Conservation (phyloP, 768 basidiomycete species). For the Tulasnella calospora region DNA sequence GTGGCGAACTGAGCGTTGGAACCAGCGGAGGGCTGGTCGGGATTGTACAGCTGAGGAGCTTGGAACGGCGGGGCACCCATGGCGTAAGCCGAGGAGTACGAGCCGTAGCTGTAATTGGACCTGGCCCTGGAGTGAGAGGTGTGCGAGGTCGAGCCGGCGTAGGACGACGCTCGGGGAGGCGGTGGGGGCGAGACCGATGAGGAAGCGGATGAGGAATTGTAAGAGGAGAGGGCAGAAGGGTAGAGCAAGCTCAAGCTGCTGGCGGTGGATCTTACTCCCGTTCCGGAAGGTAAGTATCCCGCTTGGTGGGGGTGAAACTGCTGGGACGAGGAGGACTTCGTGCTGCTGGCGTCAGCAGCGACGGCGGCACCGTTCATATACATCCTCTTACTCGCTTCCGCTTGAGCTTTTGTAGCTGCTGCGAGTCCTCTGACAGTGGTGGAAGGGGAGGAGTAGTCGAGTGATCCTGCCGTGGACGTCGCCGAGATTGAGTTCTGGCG, state of each 20-base stretch:
- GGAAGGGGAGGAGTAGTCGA: constrained; percentile 5
- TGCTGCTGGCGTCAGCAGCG: constrained; percentile 3
- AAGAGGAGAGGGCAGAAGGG: not conserved
- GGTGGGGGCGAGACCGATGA: not conserved
- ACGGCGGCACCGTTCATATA: constrained; percentile 21
- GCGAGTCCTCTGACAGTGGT: constrained; percentile 20
- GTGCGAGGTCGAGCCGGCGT: constrained; percentile 7
- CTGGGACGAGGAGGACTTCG: not conserved
- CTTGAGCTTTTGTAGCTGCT: constrained; percentile 15
- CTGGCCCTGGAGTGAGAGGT: not conserved
- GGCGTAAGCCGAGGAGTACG: not conserved
- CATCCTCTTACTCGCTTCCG: constrained; percentile 19
- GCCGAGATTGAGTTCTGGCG: constrained; percentile 6
- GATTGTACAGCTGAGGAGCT: constrained; percentile 22
- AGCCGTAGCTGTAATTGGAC: constrained; percentile 12
- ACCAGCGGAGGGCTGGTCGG: constrained; percentile 4
- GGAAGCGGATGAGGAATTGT: not conserved
- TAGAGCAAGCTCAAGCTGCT: constrained; percentile 7
- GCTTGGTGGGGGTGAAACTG: not conserved
- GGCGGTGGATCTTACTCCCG: not conserved
- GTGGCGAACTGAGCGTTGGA: constrained; percentile 10
- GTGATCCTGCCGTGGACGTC: constrained; percentile 6
- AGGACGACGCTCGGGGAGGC: not conserved
- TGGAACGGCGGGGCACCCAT: constrained; percentile 22
- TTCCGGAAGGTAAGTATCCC: not conserved